Percentiles rank a stretch among this genome's conserved stretches.
Conservation (phyloP, 2,329 filamentous ascomycete species). For the Bipolaris sorokiniana region DNA sequence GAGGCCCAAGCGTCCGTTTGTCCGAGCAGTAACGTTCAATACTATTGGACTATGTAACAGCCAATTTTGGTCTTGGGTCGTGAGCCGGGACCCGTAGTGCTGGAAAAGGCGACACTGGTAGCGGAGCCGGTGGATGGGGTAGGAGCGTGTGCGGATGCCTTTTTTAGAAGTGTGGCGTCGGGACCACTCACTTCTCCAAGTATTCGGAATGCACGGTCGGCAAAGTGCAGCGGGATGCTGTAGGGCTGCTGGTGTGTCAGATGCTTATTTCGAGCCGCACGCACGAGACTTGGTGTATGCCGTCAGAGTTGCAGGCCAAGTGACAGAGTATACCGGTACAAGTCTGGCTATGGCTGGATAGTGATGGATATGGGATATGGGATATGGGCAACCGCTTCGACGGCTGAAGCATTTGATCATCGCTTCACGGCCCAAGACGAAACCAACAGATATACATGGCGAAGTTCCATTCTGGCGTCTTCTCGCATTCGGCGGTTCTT, state of each 20-base stretch:
- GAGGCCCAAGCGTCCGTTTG: constrained; percentile 29
- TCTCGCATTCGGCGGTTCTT: constrained; percentile 11
- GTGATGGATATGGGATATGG: background rate
- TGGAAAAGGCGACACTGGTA: constrained; percentile 26
- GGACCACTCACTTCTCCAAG: constrained; percentile 22
- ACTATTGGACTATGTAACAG: constrained; percentile 13
- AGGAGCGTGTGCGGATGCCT: constrained; percentile 26
- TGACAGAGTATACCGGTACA: background rate
- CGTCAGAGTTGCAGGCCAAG: constrained; percentile 12
- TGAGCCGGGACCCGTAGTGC: constrained; percentile 21
- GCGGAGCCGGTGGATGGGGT: constrained; percentile 25
- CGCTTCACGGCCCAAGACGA: background rate
- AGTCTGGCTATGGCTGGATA: background rate
- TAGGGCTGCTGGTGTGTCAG: constrained; percentile 47
- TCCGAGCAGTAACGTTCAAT: constrained; percentile 15
- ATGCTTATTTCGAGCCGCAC: constrained; percentile 48
- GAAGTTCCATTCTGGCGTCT: constrained; percentile 15
- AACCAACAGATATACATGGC: constrained; percentile 20
- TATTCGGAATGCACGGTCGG: constrained; percentile 19
- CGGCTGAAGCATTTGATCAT: background rate
- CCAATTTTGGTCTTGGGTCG: constrained; percentile 17
- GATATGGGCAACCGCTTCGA: background rate
- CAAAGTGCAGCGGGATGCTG: constrained; percentile 30
- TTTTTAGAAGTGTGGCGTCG: constrained; percentile 41
- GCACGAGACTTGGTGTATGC: constrained; percentile 24